phyloP scores from a whole-genome alignment of 2,329 filamentous ascomycete species.

The Taxawa tesnikishii region DNA sequence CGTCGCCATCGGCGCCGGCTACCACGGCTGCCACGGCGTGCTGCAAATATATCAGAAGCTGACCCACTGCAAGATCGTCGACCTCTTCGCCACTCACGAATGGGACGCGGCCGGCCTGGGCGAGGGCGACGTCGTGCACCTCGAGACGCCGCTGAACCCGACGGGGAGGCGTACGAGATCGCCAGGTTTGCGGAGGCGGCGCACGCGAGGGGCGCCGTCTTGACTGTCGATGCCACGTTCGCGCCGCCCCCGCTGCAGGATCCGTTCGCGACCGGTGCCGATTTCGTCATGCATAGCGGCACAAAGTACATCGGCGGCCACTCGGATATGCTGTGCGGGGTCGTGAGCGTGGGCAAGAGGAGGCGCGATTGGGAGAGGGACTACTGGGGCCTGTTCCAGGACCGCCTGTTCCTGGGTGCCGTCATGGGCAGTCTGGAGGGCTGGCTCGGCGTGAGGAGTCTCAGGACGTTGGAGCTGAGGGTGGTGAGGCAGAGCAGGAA shows the following conservation, averaged over 20 bases:
- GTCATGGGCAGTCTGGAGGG: constrained; percentile 85
- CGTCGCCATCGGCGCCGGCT: constrained; percentile 72
- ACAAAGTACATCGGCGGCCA: constrained; percentile 97
- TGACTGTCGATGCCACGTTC: constrained; percentile 86
- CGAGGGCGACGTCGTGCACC: constrained; percentile 71
- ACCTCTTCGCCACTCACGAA: constrained; percentile 38
- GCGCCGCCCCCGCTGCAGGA: constrained; percentile 81
- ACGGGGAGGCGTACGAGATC: constrained; percentile 66
- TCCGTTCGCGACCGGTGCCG: constrained; percentile 69
- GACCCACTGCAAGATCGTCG: constrained; percentile 59
- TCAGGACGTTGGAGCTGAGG: constrained; percentile 76
- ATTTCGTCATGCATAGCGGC: constrained; percentile 82
- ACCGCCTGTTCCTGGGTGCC: constrained; percentile 65
- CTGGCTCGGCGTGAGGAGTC: constrained; percentile 78
- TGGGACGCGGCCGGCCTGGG: constrained; percentile 49
- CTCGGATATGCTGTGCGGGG: constrained; percentile 83
- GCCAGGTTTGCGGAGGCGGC: constrained; percentile 60
- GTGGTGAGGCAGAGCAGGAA: constrained; percentile 65
- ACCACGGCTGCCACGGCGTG: constrained; percentile 89
- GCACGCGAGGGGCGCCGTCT: constrained; percentile 55
- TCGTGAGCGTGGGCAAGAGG: constrained; percentile 50
- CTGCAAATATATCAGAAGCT: constrained; percentile 62
- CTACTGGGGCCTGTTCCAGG: constrained; percentile 45
- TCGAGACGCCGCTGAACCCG: constrained; percentile 92
- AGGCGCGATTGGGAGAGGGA: constrained; percentile 37